phyloP scores from a whole-genome alignment of 1,284 basidiomycete genomes.

The Stereum hirsutum region DNA sequence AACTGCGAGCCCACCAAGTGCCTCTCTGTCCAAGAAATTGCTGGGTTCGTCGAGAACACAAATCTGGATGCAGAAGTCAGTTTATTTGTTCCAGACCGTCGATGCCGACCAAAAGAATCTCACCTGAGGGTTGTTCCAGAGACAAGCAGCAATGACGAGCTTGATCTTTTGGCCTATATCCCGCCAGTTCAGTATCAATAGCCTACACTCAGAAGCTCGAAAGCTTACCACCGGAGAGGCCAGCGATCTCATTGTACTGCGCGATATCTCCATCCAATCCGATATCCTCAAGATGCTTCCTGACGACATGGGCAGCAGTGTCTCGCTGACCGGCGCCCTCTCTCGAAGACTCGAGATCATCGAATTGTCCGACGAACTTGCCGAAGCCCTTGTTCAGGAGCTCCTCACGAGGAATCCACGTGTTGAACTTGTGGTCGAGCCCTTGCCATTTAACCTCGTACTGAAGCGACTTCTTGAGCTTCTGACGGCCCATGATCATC shows the following conservation, averaged over 20 bases:
- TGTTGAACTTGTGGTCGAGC: slow-evolving; percentile 89
- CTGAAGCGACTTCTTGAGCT: slow-evolving; percentile 93
- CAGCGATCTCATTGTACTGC: slow-evolving; percentile 93
- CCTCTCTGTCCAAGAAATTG: slow-evolving; percentile 92
- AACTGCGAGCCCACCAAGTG: slow-evolving; percentile 87
- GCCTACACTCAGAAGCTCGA: slow-evolving; percentile 1
- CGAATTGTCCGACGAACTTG: slow-evolving; percentile 92
- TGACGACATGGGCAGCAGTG: slow-evolving; percentile 70
- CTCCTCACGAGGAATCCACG: slow-evolving; percentile 90
- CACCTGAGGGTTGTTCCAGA: slow-evolving; percentile 93
- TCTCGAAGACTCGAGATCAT: slow-evolving; percentile 92
- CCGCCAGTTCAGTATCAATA: slow-evolving; percentile 17
- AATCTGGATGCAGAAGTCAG: slow-evolving; percentile 28
- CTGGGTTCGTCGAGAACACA: slow-evolving; percentile 91
- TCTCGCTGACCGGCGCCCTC: slow-evolving; percentile 89
- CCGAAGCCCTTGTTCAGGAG: slow-evolving; percentile 84
- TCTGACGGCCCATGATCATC: slow-evolving; percentile 93
- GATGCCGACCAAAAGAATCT: slow-evolving; percentile 6
- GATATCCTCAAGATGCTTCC: slow-evolving; percentile 90
- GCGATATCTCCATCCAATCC: slow-evolving; percentile 96
- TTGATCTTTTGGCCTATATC: slow-evolving; percentile 97
- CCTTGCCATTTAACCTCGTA: slow-evolving; percentile 98
- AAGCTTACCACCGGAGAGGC: slow-evolving; percentile 70
- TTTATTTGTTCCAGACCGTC: background rate
- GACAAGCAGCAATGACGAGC: slow-evolving; percentile 87